A percentile compares a stretch with the other conserved stretches of the same genome.
Conservation (phyloP, 129 eudicot species). For the Pulicaria dysenterica region DNA sequence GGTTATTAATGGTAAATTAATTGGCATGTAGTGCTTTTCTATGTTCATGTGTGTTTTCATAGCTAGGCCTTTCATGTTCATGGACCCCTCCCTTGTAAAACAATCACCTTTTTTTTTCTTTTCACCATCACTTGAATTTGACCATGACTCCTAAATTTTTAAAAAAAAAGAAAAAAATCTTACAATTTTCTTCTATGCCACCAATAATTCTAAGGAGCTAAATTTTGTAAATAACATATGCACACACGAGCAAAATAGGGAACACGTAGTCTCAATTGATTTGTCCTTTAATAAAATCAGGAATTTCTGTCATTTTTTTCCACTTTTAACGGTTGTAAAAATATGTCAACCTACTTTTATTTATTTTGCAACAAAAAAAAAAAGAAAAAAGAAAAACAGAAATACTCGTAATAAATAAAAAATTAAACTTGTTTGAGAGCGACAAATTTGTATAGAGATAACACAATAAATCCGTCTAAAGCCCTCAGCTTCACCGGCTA, state of each 20-base stretch:
- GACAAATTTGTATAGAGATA: not conserved
- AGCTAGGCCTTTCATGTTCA: slow-evolving; percentile 35
- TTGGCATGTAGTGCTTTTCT: slow-evolving; percentile 31
- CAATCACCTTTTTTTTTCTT: slow-evolving; percentile 22
- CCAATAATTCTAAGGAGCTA: not conserved
- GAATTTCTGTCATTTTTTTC: no score
- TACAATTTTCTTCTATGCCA: not conserved
- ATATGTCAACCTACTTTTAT: no score
- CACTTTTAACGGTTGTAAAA: no score
- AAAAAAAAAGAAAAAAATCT: not conserved
- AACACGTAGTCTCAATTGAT: no score
- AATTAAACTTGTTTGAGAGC: not conserved
- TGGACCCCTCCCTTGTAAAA: slow-evolving; percentile 28
- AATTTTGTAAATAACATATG: not conserved
- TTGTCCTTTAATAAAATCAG: no score
- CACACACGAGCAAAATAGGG: not conserved
- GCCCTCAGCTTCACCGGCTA: no score
- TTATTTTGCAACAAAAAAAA: no score
- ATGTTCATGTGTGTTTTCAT: slow-evolving; percentile 22
- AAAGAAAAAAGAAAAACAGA: no score
- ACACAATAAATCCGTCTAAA: not conserved
- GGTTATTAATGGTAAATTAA: slow-evolving; percentile 25
- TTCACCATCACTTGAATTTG: slow-evolving; percentile 2
- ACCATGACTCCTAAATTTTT: not conserved
- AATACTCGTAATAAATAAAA: not conserved